Percentiles rank a stretch among this genome's conserved stretches.
phyloP scores from a whole-genome alignment of 202 grass and related monocot species.

The Brachypodium distachyon region DNA sequence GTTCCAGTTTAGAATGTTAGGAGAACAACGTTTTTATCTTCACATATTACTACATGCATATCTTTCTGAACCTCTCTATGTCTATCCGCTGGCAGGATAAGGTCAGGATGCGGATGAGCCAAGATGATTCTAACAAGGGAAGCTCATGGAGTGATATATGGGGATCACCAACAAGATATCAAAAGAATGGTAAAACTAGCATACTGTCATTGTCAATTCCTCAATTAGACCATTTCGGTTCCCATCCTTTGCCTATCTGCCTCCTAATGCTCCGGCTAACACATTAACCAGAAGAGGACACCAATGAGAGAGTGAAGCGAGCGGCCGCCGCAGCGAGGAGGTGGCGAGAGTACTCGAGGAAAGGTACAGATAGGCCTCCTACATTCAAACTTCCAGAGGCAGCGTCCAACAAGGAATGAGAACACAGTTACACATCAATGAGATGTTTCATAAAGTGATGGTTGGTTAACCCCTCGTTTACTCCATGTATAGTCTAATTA shows the following conservation, averaged over 20 bases:
- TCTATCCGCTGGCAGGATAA: slow-evolving; percentile 41
- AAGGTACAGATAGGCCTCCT: slow-evolving; percentile 58
- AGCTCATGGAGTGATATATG: slow-evolving; percentile 75
- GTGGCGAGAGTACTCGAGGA: slow-evolving; percentile 98
- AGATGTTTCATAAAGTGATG: neutral
- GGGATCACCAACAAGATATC: slow-evolving; percentile 58
- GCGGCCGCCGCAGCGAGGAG: slow-evolving; percentile 72
- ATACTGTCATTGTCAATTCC: neutral
- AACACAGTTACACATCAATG: neutral
- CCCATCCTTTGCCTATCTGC: neutral
- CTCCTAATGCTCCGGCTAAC: neutral
- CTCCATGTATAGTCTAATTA: slow-evolving; percentile 39
- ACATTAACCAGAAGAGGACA: slow-evolving; percentile 43
- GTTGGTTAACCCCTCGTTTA: slow-evolving; percentile 18
- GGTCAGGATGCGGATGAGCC: slow-evolving; percentile 52
- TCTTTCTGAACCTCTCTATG: neutral
- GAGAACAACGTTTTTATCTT: neutral
- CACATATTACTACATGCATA: neutral
- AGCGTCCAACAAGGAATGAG: slow-evolving; percentile 55
- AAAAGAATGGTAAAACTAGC: slow-evolving; percentile 50
- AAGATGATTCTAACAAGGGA: slow-evolving; percentile 58
- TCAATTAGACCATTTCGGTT: neutral
- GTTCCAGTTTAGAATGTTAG: neutral
- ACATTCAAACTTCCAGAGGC: slow-evolving; percentile 86
- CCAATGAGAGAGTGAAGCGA: slow-evolving; percentile 70